Conservation (phyloP, 441 rosid species). For the Mallotus repandus region DNA sequence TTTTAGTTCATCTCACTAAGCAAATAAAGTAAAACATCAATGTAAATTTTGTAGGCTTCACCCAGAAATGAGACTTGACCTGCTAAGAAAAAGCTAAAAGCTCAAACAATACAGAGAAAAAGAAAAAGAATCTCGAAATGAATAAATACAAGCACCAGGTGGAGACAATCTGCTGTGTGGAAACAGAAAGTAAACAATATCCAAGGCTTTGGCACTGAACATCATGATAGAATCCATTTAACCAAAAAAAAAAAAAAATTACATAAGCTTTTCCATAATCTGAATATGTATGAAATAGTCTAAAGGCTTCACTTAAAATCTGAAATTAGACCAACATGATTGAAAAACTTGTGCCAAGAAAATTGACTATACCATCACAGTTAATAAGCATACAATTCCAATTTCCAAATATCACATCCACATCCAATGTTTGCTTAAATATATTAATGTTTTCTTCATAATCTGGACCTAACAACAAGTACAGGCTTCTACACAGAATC, state of each 20-base stretch:
- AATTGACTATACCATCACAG: neutral
- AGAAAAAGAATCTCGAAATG: neutral
- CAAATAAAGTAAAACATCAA: neutral
- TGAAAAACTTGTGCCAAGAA: neutral
- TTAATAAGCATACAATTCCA: neutral
- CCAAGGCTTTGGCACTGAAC: neutral
- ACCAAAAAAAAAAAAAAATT: neutral
- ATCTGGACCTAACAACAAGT: neutral
- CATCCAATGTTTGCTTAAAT: neutral
- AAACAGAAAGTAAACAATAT: neutral
- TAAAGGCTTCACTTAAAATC: neutral
- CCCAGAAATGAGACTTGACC: neutral
- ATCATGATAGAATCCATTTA: neutral
- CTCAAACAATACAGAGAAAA: too few relatives aligned
- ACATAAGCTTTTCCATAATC: neutral
- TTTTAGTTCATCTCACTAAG: neutral
- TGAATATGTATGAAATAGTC: neutral
- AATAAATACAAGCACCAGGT: neutral
- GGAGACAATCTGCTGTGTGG: neutral
- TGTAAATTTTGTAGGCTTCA: neutral
- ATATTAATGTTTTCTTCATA: neutral
- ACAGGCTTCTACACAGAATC: neutral
- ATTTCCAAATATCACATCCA: neutral
- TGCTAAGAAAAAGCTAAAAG: neutral
- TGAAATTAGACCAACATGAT: neutral